Conservation (phyloP, 2,329 filamentous ascomycete genomes). For the Pestalotiopsis sp. region DNA sequence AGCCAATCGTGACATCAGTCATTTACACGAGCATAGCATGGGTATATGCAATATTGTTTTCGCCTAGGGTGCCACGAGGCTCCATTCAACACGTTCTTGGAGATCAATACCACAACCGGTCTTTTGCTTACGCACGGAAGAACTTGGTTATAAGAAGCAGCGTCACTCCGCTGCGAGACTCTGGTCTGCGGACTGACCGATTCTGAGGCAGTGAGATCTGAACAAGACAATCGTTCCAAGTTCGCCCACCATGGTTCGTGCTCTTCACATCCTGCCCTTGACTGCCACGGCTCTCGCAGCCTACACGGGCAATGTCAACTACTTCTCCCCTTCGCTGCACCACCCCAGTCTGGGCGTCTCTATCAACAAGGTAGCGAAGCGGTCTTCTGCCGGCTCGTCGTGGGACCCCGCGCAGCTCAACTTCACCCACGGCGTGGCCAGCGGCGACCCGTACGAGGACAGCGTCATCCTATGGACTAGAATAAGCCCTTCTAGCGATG, state of each 20-base stretch:
- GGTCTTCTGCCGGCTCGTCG: conserved; percentile 46
- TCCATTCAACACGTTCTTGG: background rate
- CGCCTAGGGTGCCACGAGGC: background rate
- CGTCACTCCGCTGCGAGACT: background rate
- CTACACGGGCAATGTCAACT: conserved; percentile 55
- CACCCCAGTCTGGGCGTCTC: conserved; percentile 62
- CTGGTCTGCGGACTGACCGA: background rate
- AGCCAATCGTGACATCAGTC: conserved; percentile 2
- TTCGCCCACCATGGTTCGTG: conserved; percentile 20
- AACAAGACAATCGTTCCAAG: background rate
- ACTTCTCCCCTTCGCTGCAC: conserved; percentile 60
- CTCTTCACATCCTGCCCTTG: conserved; percentile 16
- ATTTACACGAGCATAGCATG: background rate
- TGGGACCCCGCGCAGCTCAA: conserved; percentile 52
- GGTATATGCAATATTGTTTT: background rate
- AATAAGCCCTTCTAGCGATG: conserved; percentile 42
- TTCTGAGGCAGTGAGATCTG: background rate
- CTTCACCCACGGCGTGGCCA: conserved; percentile 62
- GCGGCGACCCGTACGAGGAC: conserved; percentile 50
- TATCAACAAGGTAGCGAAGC: conserved; percentile 59
- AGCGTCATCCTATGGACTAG: conserved; percentile 56
- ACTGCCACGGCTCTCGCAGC: conserved; percentile 23
- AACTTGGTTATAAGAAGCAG: background rate
- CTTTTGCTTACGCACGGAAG: background rate
- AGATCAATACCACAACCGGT: background rate